Base-by-base conservation (phyloP, 2,329 filamentous ascomycete genomes). In the Phyllachora maydis region DNA sequence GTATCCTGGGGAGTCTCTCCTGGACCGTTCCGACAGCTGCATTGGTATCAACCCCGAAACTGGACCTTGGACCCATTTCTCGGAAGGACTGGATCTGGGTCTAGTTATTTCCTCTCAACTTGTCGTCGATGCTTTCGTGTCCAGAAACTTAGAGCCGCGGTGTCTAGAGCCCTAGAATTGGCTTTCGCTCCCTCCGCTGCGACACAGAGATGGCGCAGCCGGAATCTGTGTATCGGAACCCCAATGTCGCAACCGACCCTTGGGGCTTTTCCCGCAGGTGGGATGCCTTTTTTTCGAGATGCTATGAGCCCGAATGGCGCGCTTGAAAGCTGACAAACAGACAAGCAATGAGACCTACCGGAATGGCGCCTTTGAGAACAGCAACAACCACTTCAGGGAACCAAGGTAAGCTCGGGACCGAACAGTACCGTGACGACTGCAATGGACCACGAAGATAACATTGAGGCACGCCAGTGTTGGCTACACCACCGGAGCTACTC, bases 191-290 rank as follows among this genome's bases (percentile, higher is more conserved):
- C 18, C 14, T 21, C 19, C 11, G 14, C 19, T n/a, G n/a, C 23
- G 16, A 22, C 19, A 13, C 16, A 26, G 23, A 49, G 31, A 54
- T 57, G 53, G 46, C 51, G 21, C 52, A 55, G 32, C 47, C 51
- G 37, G 51, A 57, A 25, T 47, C 54, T 47, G 45, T 49, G 31
- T 60, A 59, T 43, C 52, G 49, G 39, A 46, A 42, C 31, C 40
- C 54, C 35, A 44, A 45, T 37, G 48, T 50, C 41, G 43, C 54
- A 30, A 51, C 49, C 41, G 49, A 54, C 35, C 49, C 54, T 28
- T 63, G 59, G 59, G 50, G 52, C 32, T 40, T 54, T 32, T 46
- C 52, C 33, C 56, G 53, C 46, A 65, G 57, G 59, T 65, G 53
- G 52, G 56, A 45, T 40, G 28, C 35, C 8, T 11, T 11, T n/a